Base-by-base conservation (phyloP, 2,329 filamentous ascomycete species). In the Eutypa lata region DNA sequence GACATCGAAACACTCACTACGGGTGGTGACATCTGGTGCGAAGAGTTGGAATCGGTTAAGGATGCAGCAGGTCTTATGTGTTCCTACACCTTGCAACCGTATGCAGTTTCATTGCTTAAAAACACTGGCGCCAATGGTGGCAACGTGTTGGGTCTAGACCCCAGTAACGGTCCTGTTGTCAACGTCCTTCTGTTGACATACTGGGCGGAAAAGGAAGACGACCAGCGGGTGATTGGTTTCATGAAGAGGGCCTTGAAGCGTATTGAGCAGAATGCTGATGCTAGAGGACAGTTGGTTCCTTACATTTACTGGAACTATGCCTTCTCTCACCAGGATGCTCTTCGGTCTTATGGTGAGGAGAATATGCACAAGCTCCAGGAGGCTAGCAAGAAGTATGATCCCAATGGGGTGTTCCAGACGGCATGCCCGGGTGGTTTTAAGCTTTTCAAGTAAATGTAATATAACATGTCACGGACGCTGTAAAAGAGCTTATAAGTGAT, bases 281-380 rank as follows among this genome's bases (percentile, higher is more conserved):
- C 50, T 16, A 52, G 28, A 19, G 24, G 33, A 8, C 45, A 42
- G 18, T 44, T 52, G 26, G 45, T 48, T 22, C 45, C 50, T 16
- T 44, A 48, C 45, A 26, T 52, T 35, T 52, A 48, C 33, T 52
- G 35, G 37, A 52, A 52, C 26, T 48, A 48, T 22, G 50, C 50
- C 7, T 52, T 48, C 45, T 48, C 35, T 13, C 31, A 52, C 37
- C 50, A 52, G 21, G 45, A 48, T 24, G 24, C 45, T 19, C 37
- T 52, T 33, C 50, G 24, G 37, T 52, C 45, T 26, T 52, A 52
- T 22, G 24, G 45, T 19, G 37, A 48, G 45, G 45, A 48, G 45
- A 52, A 48, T 44, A 13, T 43, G 33, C 26, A 19, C 24, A 48
- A 44, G 45, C 38, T 52, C 18, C 45, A 37, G 24, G 24, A 48